Conservation (phyloP, 2,329 filamentous ascomycete species). For the Mollisiaceae sp. region DNA sequence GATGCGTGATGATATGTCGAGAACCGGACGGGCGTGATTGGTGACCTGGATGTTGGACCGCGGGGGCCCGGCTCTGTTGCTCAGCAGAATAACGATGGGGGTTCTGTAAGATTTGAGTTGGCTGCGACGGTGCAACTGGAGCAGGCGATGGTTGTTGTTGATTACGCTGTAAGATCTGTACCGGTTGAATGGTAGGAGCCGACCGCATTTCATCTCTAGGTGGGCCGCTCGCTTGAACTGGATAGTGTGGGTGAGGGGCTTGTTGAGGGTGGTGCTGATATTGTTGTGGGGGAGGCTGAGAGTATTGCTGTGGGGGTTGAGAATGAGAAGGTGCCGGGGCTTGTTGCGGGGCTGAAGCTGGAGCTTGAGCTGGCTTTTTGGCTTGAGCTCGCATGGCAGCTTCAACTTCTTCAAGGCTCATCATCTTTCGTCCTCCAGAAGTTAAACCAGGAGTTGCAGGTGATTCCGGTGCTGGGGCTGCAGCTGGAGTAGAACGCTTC, state of each 20-base stretch:
- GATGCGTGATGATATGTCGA: constrained; percentile 66
- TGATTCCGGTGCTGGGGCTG: constrained; percentile 34
- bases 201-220: constrained; percentile 35
- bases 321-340: constrained; percentile 20
- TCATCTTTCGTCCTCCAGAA: constrained; percentile 70
- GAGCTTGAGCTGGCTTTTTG: constrained; percentile 53
- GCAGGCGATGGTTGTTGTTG: constrained; percentile 42
- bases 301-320: constrained; percentile 27
- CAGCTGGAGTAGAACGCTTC: constrained; percentile 52
- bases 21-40: constrained; percentile 45
- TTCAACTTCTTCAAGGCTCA: constrained; percentile 97
- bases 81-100: constrained; percentile 68
- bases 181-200: constrained; percentile 28
- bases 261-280: constrained; percentile 32
- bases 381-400: constrained; percentile 82
- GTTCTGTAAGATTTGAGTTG: constrained; percentile 81
- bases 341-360: constrained; percentile 32
- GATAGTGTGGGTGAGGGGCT: constrained; percentile 36
- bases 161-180: constrained; percentile 40
- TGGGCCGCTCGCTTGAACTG: constrained; percentile 33
- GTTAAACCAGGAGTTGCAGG: constrained; percentile 43
- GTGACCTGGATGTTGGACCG: constrained; percentile 42
- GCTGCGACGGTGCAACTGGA: constrained; percentile 57
- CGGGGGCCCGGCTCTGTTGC: constrained; percentile 45
- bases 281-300: constrained; percentile 35